phyloP scores from a whole-genome alignment of 2,329 filamentous ascomycete species.

The Fusarium succisae region DNA sequence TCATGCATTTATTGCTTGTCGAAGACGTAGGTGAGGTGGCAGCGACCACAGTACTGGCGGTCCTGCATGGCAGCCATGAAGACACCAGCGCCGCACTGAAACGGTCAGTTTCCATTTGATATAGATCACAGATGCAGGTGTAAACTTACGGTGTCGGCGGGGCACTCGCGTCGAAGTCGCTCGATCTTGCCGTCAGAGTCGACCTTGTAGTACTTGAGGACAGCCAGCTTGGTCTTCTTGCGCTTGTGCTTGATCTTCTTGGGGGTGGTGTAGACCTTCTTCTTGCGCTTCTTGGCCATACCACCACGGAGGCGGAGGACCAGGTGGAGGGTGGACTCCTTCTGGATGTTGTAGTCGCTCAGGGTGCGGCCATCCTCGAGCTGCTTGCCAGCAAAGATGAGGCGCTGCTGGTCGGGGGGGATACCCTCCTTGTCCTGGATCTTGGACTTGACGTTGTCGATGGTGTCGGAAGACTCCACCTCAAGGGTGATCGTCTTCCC shows the following conservation, averaged over 20 bases:
- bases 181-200: conserved; percentile 99
- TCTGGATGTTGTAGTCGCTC: conserved; percentile 99
- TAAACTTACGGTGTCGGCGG: conserved; percentile 79
- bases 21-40: conserved; percentile 79
- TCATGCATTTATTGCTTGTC: conserved; percentile 67
- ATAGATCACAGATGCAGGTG: too few relatives aligned
- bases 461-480: conserved; percentile 99
- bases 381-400: conserved; percentile 99
- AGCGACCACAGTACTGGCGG: conserved; percentile 92
- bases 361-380: conserved; percentile 99
- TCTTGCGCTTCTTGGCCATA: conserved; percentile 97
- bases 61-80: conserved; percentile 99
- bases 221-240: conserved; percentile 99
- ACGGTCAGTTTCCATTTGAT: conserved; percentile 39
- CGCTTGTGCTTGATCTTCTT: conserved; percentile 99
- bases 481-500: conserved; percentile 99
- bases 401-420: conserved; percentile 97
- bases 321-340: conserved; percentile 98
- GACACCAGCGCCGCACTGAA: conserved; percentile 96
- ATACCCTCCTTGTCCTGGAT: conserved; percentile 99
- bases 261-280: conserved; percentile 99
- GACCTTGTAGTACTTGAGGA: conserved; percentile 99
- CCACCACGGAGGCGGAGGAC: conserved; percentile 98
- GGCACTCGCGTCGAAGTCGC: conserved; percentile 98
- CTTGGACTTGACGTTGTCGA: conserved; percentile 99